phyloP scores from a whole-genome alignment of 2,329 filamentous ascomycete species.

The Aspergillus terreus region DNA sequence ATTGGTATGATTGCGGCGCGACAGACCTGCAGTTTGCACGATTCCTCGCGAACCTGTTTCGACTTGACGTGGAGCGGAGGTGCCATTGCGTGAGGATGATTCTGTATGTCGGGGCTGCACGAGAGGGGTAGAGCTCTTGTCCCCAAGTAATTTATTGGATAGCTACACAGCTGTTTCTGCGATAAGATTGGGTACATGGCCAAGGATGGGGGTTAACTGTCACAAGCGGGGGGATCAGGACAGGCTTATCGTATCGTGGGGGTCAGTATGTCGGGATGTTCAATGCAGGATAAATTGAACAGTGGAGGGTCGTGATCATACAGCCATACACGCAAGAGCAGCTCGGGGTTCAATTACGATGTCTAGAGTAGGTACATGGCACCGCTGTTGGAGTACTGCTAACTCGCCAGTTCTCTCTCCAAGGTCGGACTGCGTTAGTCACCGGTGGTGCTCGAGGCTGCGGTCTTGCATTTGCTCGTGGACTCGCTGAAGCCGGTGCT shows the following conservation, averaged over 20 bases:
- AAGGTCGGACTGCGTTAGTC: slow-evolving; percentile 46
- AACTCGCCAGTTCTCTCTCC: slow-evolving; percentile 45
- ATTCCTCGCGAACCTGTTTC: slow-evolving; percentile 39
- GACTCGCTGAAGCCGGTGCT: slow-evolving; percentile 45
- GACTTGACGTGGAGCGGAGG: slow-evolving; percentile 49
- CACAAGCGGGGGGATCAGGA: slow-evolving; percentile 1
- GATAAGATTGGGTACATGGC: background rate
- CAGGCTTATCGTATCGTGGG: background rate
- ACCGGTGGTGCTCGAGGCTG: slow-evolving; percentile 48
- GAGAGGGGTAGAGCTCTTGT: background rate
- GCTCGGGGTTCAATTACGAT: slow-evolving; percentile 9
- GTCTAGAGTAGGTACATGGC: slow-evolving; percentile 18
- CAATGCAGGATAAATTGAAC: background rate
- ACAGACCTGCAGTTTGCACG: slow-evolving; percentile 43
- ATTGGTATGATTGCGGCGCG: background rate
- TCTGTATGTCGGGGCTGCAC: background rate
- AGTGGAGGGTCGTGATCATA: background rate
- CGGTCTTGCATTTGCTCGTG: slow-evolving; percentile 44
- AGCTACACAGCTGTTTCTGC: background rate
- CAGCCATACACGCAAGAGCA: background rate
- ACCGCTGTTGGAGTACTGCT: background rate
- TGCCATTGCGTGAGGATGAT: slow-evolving; percentile 15
- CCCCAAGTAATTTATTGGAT: background rate
- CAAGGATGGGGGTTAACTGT: slow-evolving; percentile 16
- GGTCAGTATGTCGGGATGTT: background rate